Percentiles rank a stretch among this genome's conserved stretches.
These are phyloP conservation scores for Boletellus emodensis DNA, from an alignment of 768 basidiomycete genomes.

Conservation along the genomic window DNA sequence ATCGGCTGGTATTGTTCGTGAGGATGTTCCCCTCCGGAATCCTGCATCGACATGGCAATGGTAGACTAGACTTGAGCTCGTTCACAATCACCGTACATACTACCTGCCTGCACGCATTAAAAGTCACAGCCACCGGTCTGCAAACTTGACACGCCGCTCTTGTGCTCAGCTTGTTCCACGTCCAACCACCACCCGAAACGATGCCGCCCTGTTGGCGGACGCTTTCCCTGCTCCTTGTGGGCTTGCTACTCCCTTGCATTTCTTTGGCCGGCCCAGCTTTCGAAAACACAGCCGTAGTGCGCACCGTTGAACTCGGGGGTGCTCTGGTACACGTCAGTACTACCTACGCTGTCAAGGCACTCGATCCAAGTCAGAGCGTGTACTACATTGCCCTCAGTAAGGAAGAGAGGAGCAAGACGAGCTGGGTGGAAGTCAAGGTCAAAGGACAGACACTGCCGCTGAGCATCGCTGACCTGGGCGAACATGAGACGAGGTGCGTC, in stretches of 20 bases:
- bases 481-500: conserved; percentile 52
- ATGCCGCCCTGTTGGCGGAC: conserved; percentile 46
- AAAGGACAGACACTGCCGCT: conserved; percentile 65
- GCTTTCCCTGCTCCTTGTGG: conserved; percentile 42
- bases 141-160: conserved; percentile 15
- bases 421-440: conserved; percentile 76
- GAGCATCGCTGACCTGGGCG: conserved; percentile 43
- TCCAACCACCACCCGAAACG: conserved; percentile 30
- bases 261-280: conserved; percentile 51
- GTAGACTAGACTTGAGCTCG: conserved; percentile 35
- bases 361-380: conserved; percentile 52
- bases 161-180: background rate
- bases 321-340: conserved; percentile 85
- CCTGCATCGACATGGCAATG: conserved; percentile 72
- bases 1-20: conserved; percentile 74
- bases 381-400: conserved; percentile 68
- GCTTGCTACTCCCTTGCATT: conserved; percentile 38
- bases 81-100: too few relatives aligned
- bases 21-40: conserved; percentile 76
- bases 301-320: conserved; percentile 86
- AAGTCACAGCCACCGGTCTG: conserved; percentile 8
- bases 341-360: conserved; percentile 78
- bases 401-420: conserved; percentile 62
- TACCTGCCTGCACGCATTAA: background rate
- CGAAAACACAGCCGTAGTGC: conserved; percentile 87